Conservation (phyloP, 2,329 filamentous ascomycete species). For the Diplodia intermedia region DNA sequence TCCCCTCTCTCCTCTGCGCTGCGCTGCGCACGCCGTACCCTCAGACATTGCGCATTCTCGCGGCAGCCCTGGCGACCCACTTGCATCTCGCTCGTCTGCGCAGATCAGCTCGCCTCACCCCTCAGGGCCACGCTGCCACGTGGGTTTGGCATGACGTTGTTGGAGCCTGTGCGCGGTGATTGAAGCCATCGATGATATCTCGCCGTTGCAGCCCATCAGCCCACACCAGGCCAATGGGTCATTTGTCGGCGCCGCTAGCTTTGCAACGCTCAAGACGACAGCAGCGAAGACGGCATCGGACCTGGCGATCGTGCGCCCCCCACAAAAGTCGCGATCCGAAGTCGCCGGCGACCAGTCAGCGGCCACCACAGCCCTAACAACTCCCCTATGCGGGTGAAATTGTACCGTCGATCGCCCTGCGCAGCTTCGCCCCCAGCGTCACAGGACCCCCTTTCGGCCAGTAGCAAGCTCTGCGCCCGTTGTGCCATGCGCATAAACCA, state of each 20-base stretch:
- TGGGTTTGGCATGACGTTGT: background rate
- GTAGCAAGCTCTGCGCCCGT: background rate
- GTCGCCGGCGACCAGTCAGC: background rate
- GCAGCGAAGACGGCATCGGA: background rate
- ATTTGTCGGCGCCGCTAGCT: conserved; percentile 3
- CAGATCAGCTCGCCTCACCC: conserved; percentile 5
- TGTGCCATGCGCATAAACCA: conserved; percentile 20
- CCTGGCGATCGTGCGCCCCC: conserved; percentile 5
- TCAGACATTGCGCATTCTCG: background rate
- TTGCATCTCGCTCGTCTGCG: background rate
- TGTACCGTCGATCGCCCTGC: conserved; percentile 6
- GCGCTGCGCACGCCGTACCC: background rate
- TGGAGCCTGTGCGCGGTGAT: background rate
- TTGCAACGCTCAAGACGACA: background rate
- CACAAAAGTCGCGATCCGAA: conserved; percentile 8
- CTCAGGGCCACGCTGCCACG: background rate
- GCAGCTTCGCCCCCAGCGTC: background rate
- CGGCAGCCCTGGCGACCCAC: background rate
- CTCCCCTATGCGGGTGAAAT: conserved; percentile 3
- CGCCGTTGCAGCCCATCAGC: background rate
- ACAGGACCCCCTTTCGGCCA: background rate
- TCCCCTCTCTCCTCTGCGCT: background rate
- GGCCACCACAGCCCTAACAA: conserved; percentile 17
- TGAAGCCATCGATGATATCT: conserved; percentile 2
- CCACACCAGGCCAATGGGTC: conserved; percentile 8